These are phyloP conservation scores for Nitzschia sp. DNA, from an alignment of 108 stramenopile genomes.

Conservation along the genomic window DNA sequence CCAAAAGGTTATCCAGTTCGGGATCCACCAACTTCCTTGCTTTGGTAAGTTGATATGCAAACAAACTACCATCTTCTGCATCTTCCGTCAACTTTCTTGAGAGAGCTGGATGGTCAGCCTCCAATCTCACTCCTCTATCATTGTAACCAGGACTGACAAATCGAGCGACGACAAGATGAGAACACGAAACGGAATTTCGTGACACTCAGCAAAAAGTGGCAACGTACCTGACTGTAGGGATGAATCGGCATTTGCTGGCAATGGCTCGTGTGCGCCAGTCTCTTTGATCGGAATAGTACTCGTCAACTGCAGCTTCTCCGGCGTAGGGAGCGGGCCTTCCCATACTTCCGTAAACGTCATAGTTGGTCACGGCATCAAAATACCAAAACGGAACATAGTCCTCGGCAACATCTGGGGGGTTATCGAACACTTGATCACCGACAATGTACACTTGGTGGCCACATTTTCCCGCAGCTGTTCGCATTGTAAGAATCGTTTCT, in stretches of 20 bases:
- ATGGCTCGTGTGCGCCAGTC: slow-evolving; percentile 24
- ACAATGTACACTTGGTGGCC: slow-evolving; percentile 33
- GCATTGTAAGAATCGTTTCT: slow-evolving; percentile 18
- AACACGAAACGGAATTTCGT: neutral
- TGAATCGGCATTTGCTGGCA: neutral
- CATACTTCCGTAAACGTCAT: slow-evolving; percentile 35
- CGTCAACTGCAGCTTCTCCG: slow-evolving; percentile 4
- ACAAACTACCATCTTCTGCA: slow-evolving; percentile 16
- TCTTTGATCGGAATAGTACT: slow-evolving; percentile 12
- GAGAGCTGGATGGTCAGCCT: slow-evolving; percentile 23
- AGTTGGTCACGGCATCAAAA: slow-evolving; percentile 43
- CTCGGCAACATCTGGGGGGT: slow-evolving; percentile 3
- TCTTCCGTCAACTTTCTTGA: slow-evolving; percentile 24
- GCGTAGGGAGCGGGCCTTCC: slow-evolving; percentile 15
- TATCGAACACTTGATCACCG: slow-evolving; percentile 35
- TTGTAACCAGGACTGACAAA: slow-evolving; percentile 28
- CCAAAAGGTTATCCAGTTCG: slow-evolving; percentile 14
- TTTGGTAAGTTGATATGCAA: slow-evolving; percentile 3
- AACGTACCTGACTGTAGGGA: slow-evolving; percentile 21
- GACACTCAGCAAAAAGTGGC: neutral
- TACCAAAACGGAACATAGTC: neutral
- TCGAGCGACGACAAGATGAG: too few relatives aligned
- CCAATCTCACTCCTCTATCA: slow-evolving; percentile 27
- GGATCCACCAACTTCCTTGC: slow-evolving; percentile 22
- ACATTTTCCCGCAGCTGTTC: slow-evolving; percentile 5